Conservation (phyloP, 345 rosid genomes). For the Mallotus nudiflorus region DNA sequence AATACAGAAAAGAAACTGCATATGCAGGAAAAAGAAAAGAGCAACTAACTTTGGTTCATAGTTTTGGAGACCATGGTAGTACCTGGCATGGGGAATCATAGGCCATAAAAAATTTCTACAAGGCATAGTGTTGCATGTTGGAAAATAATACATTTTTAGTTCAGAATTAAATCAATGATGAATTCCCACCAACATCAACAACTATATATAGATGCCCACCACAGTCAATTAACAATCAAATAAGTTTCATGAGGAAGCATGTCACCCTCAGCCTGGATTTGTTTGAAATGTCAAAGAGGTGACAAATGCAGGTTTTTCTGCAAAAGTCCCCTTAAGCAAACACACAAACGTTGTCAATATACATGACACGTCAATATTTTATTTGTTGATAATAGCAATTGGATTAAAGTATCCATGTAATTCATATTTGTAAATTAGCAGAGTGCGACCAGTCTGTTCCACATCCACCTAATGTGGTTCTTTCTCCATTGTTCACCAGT, state of each 20-base stretch:
- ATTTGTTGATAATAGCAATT: slow-evolving; percentile 20
- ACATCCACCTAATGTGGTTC: slow-evolving; percentile 24
- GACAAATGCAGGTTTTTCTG: slow-evolving; percentile 6
- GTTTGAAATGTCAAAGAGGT: slow-evolving; percentile 19
- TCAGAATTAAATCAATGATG: slow-evolving; percentile 7
- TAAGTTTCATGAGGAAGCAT: not conserved
- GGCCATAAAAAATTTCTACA: slow-evolving; percentile 23
- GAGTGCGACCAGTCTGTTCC: slow-evolving; percentile 15
- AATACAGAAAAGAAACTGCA: slow-evolving; percentile 10
- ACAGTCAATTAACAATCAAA: slow-evolving; percentile 14
- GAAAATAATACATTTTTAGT: slow-evolving; percentile 28
- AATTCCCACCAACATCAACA: slow-evolving; percentile 7
- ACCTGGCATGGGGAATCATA: slow-evolving; percentile 34
- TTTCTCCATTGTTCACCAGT: not conserved
- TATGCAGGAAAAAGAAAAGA: not conserved
- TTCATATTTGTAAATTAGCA: slow-evolving; percentile 14
- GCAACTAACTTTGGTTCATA: not conserved
- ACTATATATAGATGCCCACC: slow-evolving; percentile 24
- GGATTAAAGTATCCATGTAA: slow-evolving; percentile 16
- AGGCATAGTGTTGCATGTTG: slow-evolving; percentile 19
- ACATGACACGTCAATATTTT: slow-evolving; percentile 23
- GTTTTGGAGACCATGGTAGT: slow-evolving; percentile 6
- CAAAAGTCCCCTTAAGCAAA: slow-evolving; percentile 11
- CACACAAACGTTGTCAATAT: slow-evolving; percentile 14
- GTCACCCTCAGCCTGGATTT: slow-evolving; percentile 23